These are phyloP conservation scores for grape (Vitis vinifera) DNA, from an alignment of 164 flowering plant genomes.

Conservation along the genomic window ASM3070453v1 NC_081810.1:9131501-9132000, in stretches of 20 bases:
- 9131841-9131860: neutral
- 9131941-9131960: neutral
- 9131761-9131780: neutral
- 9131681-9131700: neutral
- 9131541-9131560: too few relatives aligned
- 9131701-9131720: neutral
- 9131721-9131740: neutral
- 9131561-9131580: too few relatives aligned
- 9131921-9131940: neutral
- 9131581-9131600: too few relatives aligned
- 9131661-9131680: neutral
- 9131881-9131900: too few relatives aligned
- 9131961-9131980: slow-evolving; percentile 96
- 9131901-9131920: neutral
- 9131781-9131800: neutral
- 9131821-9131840: neutral
- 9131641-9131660: too few relatives aligned
- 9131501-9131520: too few relatives aligned
- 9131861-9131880: neutral
- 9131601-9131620: too few relatives aligned
- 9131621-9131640: too few relatives aligned
- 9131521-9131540: too few relatives aligned
- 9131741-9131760: neutral
- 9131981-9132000: slow-evolving; percentile 93
- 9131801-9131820: neutral